phyloP scores from a whole-genome alignment of 257 asterid genomes.

The Catharanthus roseus region DNA sequence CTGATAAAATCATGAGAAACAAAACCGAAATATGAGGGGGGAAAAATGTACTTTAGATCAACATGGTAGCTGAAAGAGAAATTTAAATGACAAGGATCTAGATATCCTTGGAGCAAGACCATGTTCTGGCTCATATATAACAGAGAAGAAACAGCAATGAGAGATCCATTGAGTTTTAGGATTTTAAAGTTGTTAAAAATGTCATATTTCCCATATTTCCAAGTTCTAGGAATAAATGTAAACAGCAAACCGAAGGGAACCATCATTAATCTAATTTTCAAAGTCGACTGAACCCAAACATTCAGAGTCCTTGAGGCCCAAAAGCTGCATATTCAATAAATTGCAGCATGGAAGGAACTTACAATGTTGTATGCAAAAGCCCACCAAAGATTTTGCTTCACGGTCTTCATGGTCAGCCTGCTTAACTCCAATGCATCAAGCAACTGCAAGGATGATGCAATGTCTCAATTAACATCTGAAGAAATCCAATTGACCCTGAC shows the following conservation, averaged over 20 bases:
- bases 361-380: constrained; percentile 96
- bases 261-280: not conserved
- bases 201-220: not conserved
- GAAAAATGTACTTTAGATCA: not conserved
- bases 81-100: not conserved
- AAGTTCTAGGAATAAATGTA: not conserved
- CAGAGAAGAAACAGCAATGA: not conserved
- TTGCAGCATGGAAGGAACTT: constrained; percentile 34
- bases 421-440: constrained; percentile 97
- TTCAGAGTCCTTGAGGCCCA: not conserved
- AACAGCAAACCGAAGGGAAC: not conserved
- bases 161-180: not conserved
- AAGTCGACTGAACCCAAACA: not conserved
- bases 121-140: no score
- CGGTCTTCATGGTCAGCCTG: constrained; percentile 90
- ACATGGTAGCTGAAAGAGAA: not conserved
- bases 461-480: not conserved
- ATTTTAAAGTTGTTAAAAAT: not conserved
- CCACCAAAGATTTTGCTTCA: constrained; percentile 98
- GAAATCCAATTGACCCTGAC: not conserved
- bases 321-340: not conserved
- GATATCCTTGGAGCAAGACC: no score
- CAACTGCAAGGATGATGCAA: constrained; percentile 43
- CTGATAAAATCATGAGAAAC: constrained; percentile 28
- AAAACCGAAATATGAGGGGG: not conserved